phyloP scores from a whole-genome alignment of 345 rosid genomes.

The Moricandia moricandioides region DNA sequence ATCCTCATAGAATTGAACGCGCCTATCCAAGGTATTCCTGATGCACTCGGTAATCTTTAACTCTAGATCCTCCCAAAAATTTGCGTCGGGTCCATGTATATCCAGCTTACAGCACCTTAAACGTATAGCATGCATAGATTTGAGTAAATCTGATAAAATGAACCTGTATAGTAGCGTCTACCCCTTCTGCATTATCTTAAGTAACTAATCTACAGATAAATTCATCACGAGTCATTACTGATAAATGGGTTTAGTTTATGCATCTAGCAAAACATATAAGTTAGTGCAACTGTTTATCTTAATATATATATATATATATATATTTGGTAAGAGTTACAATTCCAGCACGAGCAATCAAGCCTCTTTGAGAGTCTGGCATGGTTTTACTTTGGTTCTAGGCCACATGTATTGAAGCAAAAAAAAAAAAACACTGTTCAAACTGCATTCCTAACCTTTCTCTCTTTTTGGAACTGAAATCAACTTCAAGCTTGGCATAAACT shows the following conservation, averaged over 20 bases:
- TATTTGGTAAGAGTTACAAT: neutral
- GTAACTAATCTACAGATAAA: neutral
- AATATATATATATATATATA: neutral
- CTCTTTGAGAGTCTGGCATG: neutral
- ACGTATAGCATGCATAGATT: slow-evolving; percentile 15
- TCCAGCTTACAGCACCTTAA: slow-evolving; percentile 95
- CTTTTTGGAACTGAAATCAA: slow-evolving; percentile 92
- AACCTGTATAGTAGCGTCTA: neutral
- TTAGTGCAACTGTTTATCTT: neutral
- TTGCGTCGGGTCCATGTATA: slow-evolving; percentile 70
- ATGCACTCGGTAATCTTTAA: slow-evolving; percentile 78
- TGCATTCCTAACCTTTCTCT: slow-evolving; percentile 67
- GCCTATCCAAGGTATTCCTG: slow-evolving; percentile 82
- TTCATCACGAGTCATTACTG: slow-evolving; percentile 7
- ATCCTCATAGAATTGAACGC: slow-evolving; percentile 90
- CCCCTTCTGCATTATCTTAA: neutral
- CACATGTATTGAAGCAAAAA: neutral
- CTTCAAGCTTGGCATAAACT: slow-evolving; percentile 88
- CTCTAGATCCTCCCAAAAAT: slow-evolving; percentile 93
- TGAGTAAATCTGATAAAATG: neutral
- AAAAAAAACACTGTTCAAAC: neutral
- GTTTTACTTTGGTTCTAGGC: neutral
- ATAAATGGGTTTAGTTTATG: slow-evolving; percentile 12
- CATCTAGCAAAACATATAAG: slow-evolving; percentile 3
- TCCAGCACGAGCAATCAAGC: slow-evolving; percentile 13